phyloP scores from a whole-genome alignment of 2,329 filamentous ascomycete species.

The Aspergillus pseudoterreus region DNA sequence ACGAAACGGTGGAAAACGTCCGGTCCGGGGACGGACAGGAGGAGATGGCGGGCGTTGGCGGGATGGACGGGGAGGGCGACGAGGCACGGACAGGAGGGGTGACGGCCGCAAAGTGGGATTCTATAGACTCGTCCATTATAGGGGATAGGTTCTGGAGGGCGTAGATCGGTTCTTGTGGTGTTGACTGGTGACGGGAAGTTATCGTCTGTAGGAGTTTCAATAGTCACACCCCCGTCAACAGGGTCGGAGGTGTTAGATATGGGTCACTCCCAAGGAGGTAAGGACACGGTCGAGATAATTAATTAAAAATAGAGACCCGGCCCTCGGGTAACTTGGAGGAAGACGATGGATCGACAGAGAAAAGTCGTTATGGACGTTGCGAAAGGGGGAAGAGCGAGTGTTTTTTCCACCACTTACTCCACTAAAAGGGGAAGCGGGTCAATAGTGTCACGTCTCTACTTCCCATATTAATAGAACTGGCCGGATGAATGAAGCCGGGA shows the following conservation, averaged over 20 bases:
- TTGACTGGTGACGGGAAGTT: background rate
- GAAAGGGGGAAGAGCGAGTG: constrained; percentile 16
- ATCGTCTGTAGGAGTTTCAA: background rate
- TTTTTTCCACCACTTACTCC: constrained; percentile 10
- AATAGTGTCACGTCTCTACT: constrained; percentile 12
- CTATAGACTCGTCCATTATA: constrained; percentile 27
- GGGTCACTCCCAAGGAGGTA: constrained; percentile 2
- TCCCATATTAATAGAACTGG: constrained; percentile 7
- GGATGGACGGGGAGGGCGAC: constrained; percentile 39
- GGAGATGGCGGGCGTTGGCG: constrained; percentile 42
- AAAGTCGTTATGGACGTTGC: constrained; percentile 14
- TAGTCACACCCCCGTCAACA: background rate
- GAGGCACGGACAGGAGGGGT: constrained; percentile 28
- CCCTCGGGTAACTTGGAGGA: constrained; percentile 14
- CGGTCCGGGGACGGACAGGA: constrained; percentile 43
- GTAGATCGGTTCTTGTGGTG: constrained; percentile 7
- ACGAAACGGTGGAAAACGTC: constrained; percentile 46
- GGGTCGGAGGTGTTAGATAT: background rate
- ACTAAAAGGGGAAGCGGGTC: constrained; percentile 26
- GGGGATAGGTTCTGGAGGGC: background rate
- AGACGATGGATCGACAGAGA: constrained; percentile 17
- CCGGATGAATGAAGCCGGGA: background rate
- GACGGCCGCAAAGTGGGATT: constrained; percentile 11
- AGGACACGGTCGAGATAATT: constrained; percentile 13
- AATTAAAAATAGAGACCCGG: constrained; percentile 12